phyloP scores from a whole-genome alignment of 2,329 filamentous ascomycete species.

The Lomentospora prolificans region DNA sequence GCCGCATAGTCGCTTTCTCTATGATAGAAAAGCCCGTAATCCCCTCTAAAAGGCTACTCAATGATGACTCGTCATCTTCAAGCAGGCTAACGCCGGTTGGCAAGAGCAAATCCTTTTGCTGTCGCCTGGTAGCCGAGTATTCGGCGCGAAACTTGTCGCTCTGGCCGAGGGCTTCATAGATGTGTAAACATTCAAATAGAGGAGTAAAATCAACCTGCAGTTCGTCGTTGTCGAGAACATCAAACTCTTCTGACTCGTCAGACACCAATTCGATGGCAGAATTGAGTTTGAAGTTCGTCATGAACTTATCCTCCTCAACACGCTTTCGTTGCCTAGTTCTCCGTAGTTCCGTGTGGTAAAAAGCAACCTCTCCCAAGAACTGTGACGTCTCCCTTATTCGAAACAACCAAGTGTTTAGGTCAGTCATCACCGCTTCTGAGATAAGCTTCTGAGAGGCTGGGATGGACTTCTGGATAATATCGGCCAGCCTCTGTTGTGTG shows the following conservation, averaged over 20 bases:
- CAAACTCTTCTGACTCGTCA: conserved; percentile 91
- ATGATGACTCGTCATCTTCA: conserved; percentile 71
- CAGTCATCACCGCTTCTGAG: conserved; percentile 91
- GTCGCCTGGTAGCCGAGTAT: conserved; percentile 81
- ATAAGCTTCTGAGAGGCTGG: conserved; percentile 87
- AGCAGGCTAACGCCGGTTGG: conserved; percentile 66
- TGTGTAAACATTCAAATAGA: conserved; percentile 89
- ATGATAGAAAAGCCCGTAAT: conserved; percentile 96
- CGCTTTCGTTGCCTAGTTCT: conserved; percentile 75
- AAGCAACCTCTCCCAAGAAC: conserved; percentile 89
- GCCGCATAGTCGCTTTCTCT: conserved; percentile 85
- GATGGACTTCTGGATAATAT: conserved; percentile 92
- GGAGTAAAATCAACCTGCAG: conserved; percentile 91
- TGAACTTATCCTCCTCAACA: conserved; percentile 62
- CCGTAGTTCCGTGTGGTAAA: conserved; percentile 89
- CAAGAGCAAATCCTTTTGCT: conserved; percentile 84
- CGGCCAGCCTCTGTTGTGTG: conserved; percentile 87
- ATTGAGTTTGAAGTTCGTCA: conserved; percentile 82
- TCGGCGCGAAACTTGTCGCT: conserved; percentile 83
- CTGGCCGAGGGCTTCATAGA: conserved; percentile 88
- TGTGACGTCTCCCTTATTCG: conserved; percentile 92
- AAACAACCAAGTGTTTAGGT: conserved; percentile 94
- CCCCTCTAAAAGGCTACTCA: conserved; percentile 87
- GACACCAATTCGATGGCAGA: conserved; percentile 92
- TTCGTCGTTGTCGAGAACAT: conserved; percentile 91